Evolutionary conservation across 768 basidiomycete species (phyloP).

Genomic region (Amanita molliuscula): DNA sequence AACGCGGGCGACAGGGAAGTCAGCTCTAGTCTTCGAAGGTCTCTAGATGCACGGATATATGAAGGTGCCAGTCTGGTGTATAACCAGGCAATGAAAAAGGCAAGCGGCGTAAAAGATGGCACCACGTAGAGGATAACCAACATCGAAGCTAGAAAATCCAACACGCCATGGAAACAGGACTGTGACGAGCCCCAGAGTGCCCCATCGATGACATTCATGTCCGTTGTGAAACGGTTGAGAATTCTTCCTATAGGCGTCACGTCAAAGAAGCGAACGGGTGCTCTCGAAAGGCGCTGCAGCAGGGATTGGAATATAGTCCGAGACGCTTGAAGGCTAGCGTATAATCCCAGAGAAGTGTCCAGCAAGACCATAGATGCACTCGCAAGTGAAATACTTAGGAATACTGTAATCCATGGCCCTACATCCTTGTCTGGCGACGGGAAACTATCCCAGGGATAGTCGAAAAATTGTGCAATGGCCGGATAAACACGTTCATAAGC

Average conservation of each 20-base stretch:
- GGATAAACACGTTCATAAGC: conserved; percentile 37
- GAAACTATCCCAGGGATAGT: conserved; percentile 37
- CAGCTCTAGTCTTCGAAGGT: conserved; percentile 57
- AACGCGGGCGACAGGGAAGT: conserved; percentile 64
- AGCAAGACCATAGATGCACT: conserved; percentile 44
- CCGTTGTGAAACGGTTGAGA: conserved; percentile 69
- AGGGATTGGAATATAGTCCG: conserved; percentile 47
- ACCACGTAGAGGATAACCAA: conserved; percentile 51
- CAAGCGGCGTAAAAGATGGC: conserved; percentile 56
- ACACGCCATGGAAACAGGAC: conserved; percentile 41
- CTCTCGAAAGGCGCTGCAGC: conserved; percentile 44
- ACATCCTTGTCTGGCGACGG: conserved; percentile 53
- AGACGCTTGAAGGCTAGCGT: conserved; percentile 58
- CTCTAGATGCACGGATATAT: conserved; percentile 53
- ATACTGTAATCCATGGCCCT: conserved; percentile 56
- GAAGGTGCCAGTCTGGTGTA: conserved; percentile 54
- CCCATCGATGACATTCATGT: conserved; percentile 67
- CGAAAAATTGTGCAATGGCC: conserved; percentile 7
- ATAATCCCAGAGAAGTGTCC: conserved; percentile 55
- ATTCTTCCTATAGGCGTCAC: conserved; percentile 69
- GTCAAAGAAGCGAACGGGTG: conserved; percentile 65
- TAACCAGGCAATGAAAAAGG: conserved; percentile 56
- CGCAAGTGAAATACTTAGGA: conserved; percentile 49
- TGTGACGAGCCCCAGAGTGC: conserved; percentile 47
- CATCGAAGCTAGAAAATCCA: conserved; percentile 57